Evolutionary conservation across 2,329 filamentous ascomycete species (phyloP), one percentile per base, ranked within the genome.

Genomic region (Beauveria pseudobassiana): DNA sequence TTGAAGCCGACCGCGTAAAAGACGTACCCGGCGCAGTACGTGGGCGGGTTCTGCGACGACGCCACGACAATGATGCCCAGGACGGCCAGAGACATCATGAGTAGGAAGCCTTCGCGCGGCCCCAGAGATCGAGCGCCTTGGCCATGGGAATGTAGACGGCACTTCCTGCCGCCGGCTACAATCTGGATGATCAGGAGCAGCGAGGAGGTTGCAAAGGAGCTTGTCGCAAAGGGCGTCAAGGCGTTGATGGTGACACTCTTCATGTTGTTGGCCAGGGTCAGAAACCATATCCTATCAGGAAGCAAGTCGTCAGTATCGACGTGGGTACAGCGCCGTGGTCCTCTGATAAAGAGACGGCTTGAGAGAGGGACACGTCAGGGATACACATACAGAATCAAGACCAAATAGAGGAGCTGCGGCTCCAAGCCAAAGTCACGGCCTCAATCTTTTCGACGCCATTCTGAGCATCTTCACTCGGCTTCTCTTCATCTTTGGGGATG

Each of bases 51-150:
- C 6, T 79, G 74, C 28, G 79, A 87, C 0, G 77, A 77, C 20
- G 87, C 87, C 76, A 87, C 86, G 67, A 89, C 77, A 43, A 86
- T 77, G 51, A 87, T 76, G 18, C 75, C 77, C 60, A 78, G 43
- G 3, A 80, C 76, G 56, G 79, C 76, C 26, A 82, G 75, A 26
- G 72, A 61, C 1, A 82, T 76, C 72, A 84, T 83, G 54, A 84
- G 65, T 34, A 81, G 73, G 68, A 85, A 84, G 10, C 83, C 85
- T 66, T 86, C 79, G 84, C 79, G 43, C 86, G 81, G 54, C 84
- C 86, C 76, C 83, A 88, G 42, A 87, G 74, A 69, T 88, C 82
- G 52, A 87, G 76, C 12, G 86, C 72, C 68, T 87, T 88, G 38
- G 86, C 71, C 71, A 86, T 77, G 2, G 85, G 84, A 4, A 87